phyloP scores from a whole-genome alignment of 75 land plant species.

The Selaginella tamariscina region DNA sequence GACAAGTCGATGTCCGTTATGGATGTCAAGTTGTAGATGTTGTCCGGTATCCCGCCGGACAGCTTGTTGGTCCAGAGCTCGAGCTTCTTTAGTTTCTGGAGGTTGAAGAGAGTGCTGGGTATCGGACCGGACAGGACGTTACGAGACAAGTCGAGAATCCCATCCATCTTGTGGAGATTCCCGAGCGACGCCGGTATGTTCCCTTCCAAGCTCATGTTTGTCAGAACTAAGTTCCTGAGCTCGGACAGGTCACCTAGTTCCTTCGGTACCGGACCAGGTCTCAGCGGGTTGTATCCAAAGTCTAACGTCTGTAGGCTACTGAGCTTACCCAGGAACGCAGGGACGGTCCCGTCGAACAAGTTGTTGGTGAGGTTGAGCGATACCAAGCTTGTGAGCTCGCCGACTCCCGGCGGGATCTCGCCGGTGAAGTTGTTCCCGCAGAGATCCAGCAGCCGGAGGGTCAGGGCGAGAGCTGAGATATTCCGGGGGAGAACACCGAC shows the following conservation, averaged over 20 bases:
- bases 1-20: conserved; percentile 35
- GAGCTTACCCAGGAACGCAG: neutral
- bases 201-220: neutral
- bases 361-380: neutral
- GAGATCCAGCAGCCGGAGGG: neutral
- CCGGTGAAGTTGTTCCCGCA: conserved; percentile 4
- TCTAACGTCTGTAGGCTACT: neutral
- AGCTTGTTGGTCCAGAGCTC: neutral
- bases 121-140: conserved; percentile 37
- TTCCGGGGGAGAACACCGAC: neutral
- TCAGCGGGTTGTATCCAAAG: neutral
- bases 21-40: conserved; percentile 5
- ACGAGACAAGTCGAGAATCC: neutral
- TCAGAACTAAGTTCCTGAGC: neutral
- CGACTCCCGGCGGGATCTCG: neutral
- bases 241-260: neutral
- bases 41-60: neutral
- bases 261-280: neutral
- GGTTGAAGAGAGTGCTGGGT: conserved; percentile 22
- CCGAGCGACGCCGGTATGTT: neutral
- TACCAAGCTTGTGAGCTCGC: neutral
- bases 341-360: neutral
- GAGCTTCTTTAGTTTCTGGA: neutral
- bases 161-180: neutral
- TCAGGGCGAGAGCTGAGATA: neutral